A percentile compares a stretch with the other conserved stretches of the same genome.
Evolutionary conservation across 768 basidiomycete species (phyloP).

Genomic region (Hericium alpestre): DNA sequence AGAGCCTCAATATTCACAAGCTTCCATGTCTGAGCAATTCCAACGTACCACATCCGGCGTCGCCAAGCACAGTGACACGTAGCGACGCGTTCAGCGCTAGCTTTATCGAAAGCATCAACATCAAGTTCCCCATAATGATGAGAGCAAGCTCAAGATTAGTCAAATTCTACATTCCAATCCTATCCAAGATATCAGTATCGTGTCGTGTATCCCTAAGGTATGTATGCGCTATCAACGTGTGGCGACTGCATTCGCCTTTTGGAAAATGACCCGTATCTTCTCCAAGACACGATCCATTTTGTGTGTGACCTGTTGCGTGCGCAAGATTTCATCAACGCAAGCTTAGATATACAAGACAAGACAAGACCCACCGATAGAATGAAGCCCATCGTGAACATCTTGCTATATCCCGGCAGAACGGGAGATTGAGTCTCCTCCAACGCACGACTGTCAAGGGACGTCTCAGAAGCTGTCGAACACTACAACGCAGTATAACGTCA

Average conservation of each 20-base stretch:
- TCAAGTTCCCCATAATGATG: too few species aligned
- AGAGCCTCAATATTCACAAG: too few species aligned
- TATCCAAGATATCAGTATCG: too few species aligned
- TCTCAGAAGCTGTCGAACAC: too few species aligned
- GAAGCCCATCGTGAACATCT: conserved; percentile 9
- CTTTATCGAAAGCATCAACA: too few species aligned
- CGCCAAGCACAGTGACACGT: too few species aligned
- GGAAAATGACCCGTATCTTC: background rate
- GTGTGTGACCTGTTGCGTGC: background rate
- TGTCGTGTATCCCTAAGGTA: background rate
- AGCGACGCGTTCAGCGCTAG: too few species aligned
- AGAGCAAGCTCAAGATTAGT: conserved; percentile 2
- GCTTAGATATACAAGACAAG: background rate
- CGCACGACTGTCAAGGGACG: background rate
- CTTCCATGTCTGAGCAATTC: too few species aligned
- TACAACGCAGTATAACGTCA: too few species aligned
- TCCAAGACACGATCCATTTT: background rate
- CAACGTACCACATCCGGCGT: too few species aligned
- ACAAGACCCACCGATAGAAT: conserved; percentile 3
- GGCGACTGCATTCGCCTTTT: background rate
- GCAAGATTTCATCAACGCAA: background rate
- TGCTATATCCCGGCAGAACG: conserved; percentile 1
- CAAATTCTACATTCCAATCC: background rate
- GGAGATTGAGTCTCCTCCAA: background rate
- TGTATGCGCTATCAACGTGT: background rate